Conservation (phyloP, 441 rosid genomes). For the Pelargonium myrrhifolium region DNA sequence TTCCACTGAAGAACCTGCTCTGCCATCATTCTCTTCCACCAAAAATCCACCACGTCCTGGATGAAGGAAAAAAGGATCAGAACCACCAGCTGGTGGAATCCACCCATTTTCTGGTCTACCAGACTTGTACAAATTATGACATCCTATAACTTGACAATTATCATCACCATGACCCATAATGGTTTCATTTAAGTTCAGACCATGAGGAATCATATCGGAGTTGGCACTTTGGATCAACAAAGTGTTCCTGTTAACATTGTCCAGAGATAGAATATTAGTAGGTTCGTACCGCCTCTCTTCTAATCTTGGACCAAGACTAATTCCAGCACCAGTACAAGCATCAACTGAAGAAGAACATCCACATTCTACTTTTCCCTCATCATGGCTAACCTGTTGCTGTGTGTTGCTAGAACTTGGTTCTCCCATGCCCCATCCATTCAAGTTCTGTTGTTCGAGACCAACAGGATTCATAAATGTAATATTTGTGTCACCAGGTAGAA, state of each 20-base stretch:
- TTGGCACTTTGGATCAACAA: constrained; percentile 31
- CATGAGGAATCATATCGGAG: constrained; percentile 30
- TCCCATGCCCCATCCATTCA: constrained; percentile 45
- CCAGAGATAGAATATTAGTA: constrained; percentile 25
- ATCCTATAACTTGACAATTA: constrained; percentile 34
- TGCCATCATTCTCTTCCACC: constrained; percentile 34
- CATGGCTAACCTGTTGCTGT: constrained; percentile 27
- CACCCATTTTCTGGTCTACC: constrained; percentile 31
- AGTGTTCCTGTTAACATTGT: constrained; percentile 27
- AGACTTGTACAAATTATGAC: constrained; percentile 32
- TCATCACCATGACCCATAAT: constrained; percentile 38
- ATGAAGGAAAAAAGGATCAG: constrained; percentile 30
- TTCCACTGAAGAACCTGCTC: constrained; percentile 45
- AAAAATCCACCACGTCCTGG: constrained; percentile 36
- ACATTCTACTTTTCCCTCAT: constrained; percentile 32
- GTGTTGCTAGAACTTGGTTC: constrained; percentile 44
- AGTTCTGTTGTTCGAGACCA: constrained; percentile 43
- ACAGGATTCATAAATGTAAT: constrained; percentile 34
- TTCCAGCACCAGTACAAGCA: constrained; percentile 16
- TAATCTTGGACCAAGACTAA: constrained; percentile 24
- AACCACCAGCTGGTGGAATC: constrained; percentile 23
- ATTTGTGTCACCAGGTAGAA: constrained; percentile 34
- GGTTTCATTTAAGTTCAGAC: constrained; percentile 57
- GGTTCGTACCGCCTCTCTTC: constrained; percentile 39
- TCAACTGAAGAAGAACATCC: constrained; percentile 35